phyloP scores from a whole-genome alignment of 1,139 yeast species.

The Debaryomycetaceae sp. region DNA sequence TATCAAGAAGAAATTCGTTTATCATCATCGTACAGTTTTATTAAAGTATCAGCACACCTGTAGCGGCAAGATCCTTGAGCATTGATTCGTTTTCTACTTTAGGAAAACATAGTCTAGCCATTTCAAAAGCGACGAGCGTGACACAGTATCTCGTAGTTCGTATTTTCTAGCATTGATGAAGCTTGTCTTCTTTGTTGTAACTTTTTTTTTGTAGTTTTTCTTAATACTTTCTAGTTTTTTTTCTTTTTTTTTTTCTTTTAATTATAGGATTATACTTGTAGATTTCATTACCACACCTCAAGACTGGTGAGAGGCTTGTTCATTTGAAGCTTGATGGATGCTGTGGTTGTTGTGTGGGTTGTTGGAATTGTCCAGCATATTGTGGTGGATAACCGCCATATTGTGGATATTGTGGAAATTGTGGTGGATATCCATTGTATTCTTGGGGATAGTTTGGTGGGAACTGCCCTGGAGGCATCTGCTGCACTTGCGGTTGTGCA shows the following conservation, averaged over 20 bases:
- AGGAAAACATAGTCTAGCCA: neutral
- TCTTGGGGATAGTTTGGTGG: constrained; percentile 24
- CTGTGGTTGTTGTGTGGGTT: constrained; percentile 11
- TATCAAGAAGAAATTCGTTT: neutral
- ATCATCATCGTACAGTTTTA: neutral
- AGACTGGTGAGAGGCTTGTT: neutral
- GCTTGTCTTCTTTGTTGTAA: neutral
- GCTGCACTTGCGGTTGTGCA: constrained; percentile 12
- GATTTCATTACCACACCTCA: neutral
- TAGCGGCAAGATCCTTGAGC: neutral
- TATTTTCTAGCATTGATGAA: neutral
- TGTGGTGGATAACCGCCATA: constrained; percentile 12
- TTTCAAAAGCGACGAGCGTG: neutral
- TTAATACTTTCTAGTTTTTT: too few species aligned
- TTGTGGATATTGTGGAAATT: constrained; percentile 16
- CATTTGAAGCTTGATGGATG: too few species aligned
- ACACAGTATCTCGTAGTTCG: neutral
- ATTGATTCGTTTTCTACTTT: neutral
- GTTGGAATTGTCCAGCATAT: constrained; percentile 9
- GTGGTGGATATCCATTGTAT: constrained; percentile 26
- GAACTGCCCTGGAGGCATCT: constrained; percentile 14
- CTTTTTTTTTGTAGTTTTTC: neutral
- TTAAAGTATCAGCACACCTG: neutral
- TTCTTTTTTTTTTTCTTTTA: too few species aligned
- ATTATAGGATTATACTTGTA: too few species aligned